phyloP scores from a whole-genome alignment of 2,329 filamentous ascomycete genomes.

The Exophiala bonariae region DNA sequence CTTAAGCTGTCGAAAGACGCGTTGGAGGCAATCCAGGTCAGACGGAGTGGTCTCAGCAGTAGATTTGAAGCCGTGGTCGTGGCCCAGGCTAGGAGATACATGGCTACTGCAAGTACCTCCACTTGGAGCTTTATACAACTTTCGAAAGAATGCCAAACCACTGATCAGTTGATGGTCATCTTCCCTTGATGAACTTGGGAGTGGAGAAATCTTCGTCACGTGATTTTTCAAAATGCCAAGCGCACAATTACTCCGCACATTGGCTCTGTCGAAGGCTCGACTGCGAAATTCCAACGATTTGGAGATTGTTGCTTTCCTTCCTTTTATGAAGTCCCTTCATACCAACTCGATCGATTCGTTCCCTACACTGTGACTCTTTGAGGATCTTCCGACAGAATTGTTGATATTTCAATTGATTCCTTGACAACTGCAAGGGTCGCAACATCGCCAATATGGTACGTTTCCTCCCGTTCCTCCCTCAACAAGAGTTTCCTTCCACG shows the following conservation, averaged over 20 bases:
- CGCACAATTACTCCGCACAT: conserved; percentile 1
- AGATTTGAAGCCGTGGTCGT: too few species aligned
- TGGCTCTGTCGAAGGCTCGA: background rate
- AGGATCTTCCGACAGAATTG: conserved; percentile 53
- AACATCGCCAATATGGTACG: conserved; percentile 48
- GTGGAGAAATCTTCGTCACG: too few species aligned
- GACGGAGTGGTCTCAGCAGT: too few species aligned
- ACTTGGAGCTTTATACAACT: too few species aligned
- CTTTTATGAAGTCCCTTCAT: background rate
- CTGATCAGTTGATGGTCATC: too few species aligned
- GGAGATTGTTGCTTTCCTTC: background rate
- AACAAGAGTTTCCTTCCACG: background rate
- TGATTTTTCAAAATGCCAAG: background rate
- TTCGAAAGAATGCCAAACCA: too few species aligned
- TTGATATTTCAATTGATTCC: conserved; percentile 20
- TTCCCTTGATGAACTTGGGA: too few species aligned
- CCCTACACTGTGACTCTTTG: conserved; percentile 45
- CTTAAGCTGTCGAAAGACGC: too few species aligned
- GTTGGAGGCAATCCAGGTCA: too few species aligned
- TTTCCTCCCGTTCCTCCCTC: conserved; percentile 1
- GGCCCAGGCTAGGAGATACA: too few species aligned
- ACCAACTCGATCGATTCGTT: conserved; percentile 21
- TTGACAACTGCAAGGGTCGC: conserved; percentile 28
- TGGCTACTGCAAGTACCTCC: too few species aligned
- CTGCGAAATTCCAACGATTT: background rate